Evolutionary conservation across 2,329 filamentous ascomycete species (phyloP), one percentile per base, ranked within the genome.

Genomic region (Alternaria alternata): DNA sequence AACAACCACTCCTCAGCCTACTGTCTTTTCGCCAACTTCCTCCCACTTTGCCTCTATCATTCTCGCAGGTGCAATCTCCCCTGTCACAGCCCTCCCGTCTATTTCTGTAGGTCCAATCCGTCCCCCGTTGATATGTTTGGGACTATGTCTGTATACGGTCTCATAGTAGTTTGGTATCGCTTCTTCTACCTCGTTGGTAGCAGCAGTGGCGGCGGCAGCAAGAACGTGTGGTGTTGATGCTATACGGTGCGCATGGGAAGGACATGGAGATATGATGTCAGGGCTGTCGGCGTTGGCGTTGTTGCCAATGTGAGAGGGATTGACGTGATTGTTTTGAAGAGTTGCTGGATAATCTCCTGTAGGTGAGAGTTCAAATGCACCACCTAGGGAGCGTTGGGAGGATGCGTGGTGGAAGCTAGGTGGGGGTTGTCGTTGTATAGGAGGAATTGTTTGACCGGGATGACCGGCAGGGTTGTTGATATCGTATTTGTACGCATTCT

Each of bases 131-230:
- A 53, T 30, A 24, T 53, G 51, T 7, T 32, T 32, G 24, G 38
- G 26, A 32, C 18, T n/a, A 6, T 26, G 38, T 30, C 38, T 53
- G 22, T 42, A 51, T 43, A 61, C 43, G 3, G 30, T 43, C 18
- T 61, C 59, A 20, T 46, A 61, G 32, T 61, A 61, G 22, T 43
- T 61, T 14, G 56, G 56, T 39, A 54, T 46, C 42, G 16, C 46
- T 32, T 20, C 28, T 30, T 32, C 44, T 18, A 12, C 16, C 7
- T n/a, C 41, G 11, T 16, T 26, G n/a, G 18, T 9, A 16, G 32
- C 28, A 16, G n/a, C 7, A 8, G n/a, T 9, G 16, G 18, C 5
- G 2, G 28, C 46, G 3, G 46, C 9, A 5, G 47, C 34, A 22
- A 34, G 47, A 8, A n/a, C 22, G n/a, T 22, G 16, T 34, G 51